phyloP scores from a whole-genome alignment of 192 early-diverging fungal genomes.

The Spizellomyces sp. region DNA sequence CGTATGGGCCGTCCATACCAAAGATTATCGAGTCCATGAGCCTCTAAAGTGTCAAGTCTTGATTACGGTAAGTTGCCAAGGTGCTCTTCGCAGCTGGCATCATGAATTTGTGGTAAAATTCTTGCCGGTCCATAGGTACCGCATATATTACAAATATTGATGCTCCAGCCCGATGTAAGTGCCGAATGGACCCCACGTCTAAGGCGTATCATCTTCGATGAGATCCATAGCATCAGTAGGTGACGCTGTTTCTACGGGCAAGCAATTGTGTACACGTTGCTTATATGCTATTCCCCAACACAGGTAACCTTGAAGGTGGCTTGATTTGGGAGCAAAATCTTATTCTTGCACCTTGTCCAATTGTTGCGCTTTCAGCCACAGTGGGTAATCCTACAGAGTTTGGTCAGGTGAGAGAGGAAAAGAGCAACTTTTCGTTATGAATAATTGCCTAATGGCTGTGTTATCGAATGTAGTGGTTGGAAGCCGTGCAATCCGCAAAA shows the following conservation, averaged over 20 bases:
- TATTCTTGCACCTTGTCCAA: conserved; percentile 41
- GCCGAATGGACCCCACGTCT: conserved; percentile 33
- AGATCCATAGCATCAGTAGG: conserved; percentile 26
- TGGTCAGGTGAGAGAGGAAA: neutral
- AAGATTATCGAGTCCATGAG: conserved; percentile 38
- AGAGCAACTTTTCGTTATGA: neutral
- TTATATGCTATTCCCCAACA: conserved; percentile 3
- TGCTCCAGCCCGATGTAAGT: conserved; percentile 18
- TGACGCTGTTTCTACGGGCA: neutral
- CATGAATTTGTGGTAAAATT: neutral
- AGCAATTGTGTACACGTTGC: neutral
- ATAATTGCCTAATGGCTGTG: neutral
- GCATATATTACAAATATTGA: conserved; percentile 20
- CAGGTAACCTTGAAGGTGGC: conserved; percentile 36
- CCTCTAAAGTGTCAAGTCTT: conserved; percentile 38
- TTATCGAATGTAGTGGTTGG: conserved; percentile 36
- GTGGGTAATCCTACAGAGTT: conserved; percentile 38
- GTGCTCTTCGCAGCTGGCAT: neutral
- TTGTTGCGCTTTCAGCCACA: conserved; percentile 48
- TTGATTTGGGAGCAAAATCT: conserved; percentile 46
- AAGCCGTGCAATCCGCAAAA: conserved; percentile 11
- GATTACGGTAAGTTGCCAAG: conserved; percentile 32
- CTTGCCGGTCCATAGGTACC: conserved; percentile 30
- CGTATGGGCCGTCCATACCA: conserved; percentile 43
- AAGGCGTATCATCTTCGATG: conserved; percentile 53